Base-by-base conservation (phyloP, 2,329 filamentous ascomycete species). In the Bipolaris bicolor region DNA sequence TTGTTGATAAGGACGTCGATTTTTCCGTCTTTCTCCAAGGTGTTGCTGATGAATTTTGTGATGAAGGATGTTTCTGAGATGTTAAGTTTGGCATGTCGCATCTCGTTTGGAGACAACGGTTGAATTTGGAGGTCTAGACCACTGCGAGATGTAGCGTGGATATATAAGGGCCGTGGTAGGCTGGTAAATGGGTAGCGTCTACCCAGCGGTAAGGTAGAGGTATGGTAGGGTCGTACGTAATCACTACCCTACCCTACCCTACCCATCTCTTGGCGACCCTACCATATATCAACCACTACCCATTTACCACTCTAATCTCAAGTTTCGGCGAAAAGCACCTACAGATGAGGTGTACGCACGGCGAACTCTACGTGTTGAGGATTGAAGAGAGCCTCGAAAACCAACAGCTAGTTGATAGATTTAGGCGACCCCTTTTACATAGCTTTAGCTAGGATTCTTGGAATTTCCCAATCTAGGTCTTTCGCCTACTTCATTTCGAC, bases 1-100 rank as follows among this genome's bases (percentile, higher is more conserved):
- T 67, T 69, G 47, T 69, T 69, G 54, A 69, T 67, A 5, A 69
- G 56, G 22, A 66, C 39, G 43, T 66, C 59, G 26, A 66, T 49
- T 13, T 50, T 50, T n/a, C 24, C n/a, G 10, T 61, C 47, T 13
- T 56, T 13, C 6, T 55, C 34, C 1, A 58, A 29, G 9, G n/a
- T 44, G 9, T 22, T 22, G 3, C 51, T 34, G 49, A 67, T 50
- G 36, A 69, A 63, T 3, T 57, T 45, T 5, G 47, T 36, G 22
- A 66, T 65, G n/a, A 65, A 69, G 7, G 52, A 36, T 13, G 18
- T 29, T 37, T 61, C 52, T 22, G 50, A 53, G 24, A 63, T 61
- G 48, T 69, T 63, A 18, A 69, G 60, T 31, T 57, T 57, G 13
- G 40, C 33, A 52, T 69, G 64, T 7, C 29, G 43, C 13, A 67